These are phyloP conservation scores for Coriaria nepalensis DNA, from an alignment of 306 rosid genomes.

Conservation along the genomic window DNA sequence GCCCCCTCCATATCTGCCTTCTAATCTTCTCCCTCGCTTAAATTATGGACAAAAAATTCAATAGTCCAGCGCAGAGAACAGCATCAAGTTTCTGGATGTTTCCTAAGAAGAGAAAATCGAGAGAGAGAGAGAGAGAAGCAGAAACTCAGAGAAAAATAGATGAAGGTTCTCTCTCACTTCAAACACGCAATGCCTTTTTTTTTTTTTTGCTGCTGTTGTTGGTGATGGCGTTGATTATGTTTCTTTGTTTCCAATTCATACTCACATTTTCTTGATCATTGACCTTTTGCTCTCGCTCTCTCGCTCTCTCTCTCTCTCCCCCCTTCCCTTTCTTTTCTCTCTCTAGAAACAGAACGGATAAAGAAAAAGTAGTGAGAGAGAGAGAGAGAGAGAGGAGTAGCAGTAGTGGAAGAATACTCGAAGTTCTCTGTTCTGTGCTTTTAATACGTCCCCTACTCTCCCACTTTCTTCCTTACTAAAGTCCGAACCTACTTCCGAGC, in stretches of 20 bases:
- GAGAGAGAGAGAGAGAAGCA: not conserved
- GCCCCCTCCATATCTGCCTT: constrained; percentile 17
- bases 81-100: too few species aligned
- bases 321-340: not conserved
- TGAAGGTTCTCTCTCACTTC: not conserved
- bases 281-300: constrained; percentile 1
- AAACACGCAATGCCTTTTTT: not conserved
- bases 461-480: not conserved
- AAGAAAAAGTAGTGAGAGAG: not conserved
- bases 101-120: not conserved
- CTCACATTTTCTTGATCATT: not conserved
- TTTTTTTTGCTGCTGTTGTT: constrained; percentile 2
- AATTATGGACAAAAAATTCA: not conserved
- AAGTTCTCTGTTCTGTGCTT: too few species aligned
- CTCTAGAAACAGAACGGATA: constrained; percentile 9
- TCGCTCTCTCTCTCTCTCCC: not conserved
- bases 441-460: too few species aligned
- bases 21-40: too few species aligned
- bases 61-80: not conserved
- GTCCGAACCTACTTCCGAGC: constrained; percentile 3
- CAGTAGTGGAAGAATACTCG: too few species aligned
- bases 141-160: not conserved
- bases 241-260: constrained; percentile 7
- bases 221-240: constrained; percentile 4
- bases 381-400: too few species aligned